Conservation (phyloP, 2,329 filamentous ascomycete species). For the Penicillium psychrosexuale region DNA sequence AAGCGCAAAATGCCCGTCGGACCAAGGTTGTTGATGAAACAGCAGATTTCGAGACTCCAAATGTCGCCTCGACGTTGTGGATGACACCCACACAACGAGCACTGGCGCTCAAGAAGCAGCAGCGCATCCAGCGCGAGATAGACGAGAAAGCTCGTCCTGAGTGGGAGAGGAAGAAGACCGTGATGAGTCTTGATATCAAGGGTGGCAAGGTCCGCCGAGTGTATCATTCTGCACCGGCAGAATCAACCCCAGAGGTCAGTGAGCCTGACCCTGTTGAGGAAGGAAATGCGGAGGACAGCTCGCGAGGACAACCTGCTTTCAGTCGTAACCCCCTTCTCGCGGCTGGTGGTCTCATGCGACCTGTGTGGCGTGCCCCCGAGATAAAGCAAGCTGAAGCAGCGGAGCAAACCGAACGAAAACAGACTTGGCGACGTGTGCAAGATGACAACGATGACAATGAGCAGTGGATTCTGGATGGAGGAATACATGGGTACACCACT, state of each 20-base stretch:
- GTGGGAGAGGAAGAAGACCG: slow-evolving; percentile 81
- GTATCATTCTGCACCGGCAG: slow-evolving; percentile 36
- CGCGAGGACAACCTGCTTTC: slow-evolving; percentile 35
- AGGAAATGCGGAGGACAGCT: slow-evolving; percentile 11
- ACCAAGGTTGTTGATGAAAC: slow-evolving; percentile 88
- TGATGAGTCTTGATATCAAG: slow-evolving; percentile 79
- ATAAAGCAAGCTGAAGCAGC: slow-evolving; percentile 22
- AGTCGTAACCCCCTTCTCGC: slow-evolving; percentile 46
- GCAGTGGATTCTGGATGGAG: slow-evolving; percentile 48
- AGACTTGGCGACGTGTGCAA: slow-evolving; percentile 48
- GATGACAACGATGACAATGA: slow-evolving; percentile 49
- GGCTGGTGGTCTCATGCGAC: slow-evolving; percentile 44
- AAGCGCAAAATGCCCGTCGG: slow-evolving; percentile 78
- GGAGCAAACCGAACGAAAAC: slow-evolving; percentile 34
- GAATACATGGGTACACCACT: slow-evolving; percentile 36
- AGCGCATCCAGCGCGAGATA: slow-evolving; percentile 77
- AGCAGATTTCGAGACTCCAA: slow-evolving; percentile 65
- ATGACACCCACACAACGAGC: slow-evolving; percentile 79
- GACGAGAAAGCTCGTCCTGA: slow-evolving; percentile 82
- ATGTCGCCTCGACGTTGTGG: slow-evolving; percentile 69
- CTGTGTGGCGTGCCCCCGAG: slow-evolving; percentile 43
- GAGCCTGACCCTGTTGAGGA: slow-evolving; percentile 16
- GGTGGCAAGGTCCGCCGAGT: slow-evolving; percentile 69
- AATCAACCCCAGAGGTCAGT: slow-evolving; percentile 18
- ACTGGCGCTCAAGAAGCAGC: slow-evolving; percentile 77